A percentile compares a stretch with the other conserved stretches of the same genome.
These are phyloP conservation scores for Penicillium carneum DNA, from an alignment of 2,329 filamentous ascomycete genomes.

Conservation along the genomic window DNA sequence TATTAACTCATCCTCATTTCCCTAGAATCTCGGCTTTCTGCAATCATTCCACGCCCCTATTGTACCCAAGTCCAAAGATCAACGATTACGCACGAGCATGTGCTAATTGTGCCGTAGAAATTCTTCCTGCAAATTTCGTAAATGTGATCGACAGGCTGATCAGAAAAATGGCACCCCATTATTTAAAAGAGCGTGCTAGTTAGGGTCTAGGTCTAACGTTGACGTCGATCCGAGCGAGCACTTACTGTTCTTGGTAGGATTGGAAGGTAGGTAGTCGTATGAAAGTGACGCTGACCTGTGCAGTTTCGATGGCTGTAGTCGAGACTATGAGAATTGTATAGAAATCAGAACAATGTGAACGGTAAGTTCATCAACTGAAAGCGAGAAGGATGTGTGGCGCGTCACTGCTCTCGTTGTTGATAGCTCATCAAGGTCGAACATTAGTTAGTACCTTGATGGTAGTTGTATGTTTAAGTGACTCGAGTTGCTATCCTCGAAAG, in stretches of 20 bases:
- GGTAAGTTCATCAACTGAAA: not conserved
- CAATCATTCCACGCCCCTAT: not conserved
- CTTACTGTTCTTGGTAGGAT: not conserved
- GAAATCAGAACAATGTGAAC: not conserved
- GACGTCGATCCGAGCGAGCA: not conserved
- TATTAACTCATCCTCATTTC: not conserved
- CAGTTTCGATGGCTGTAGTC: not conserved
- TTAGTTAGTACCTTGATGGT: not conserved
- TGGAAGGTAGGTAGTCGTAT: not conserved
- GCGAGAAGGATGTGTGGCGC: not conserved
- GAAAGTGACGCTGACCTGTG: not conserved
- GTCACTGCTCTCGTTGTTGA: not conserved
- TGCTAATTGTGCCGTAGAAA: not conserved
- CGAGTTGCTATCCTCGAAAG: not conserved
- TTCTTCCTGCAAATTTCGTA: conserved; percentile 3
- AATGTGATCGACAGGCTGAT: not conserved
- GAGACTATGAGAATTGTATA: not conserved
- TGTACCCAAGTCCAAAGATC: not conserved
- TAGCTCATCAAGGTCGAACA: not conserved
- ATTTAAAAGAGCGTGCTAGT: not conserved
- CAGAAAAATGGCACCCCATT: not conserved
- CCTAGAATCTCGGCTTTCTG: not conserved
- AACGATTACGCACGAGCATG: conserved; percentile 2
- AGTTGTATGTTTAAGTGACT: too few relatives aligned
- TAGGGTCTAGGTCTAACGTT: too few relatives aligned